These are phyloP conservation scores for Scutellaria minor DNA, from an alignment of 257 asterid genomes.

Conservation along the genomic window DNA sequence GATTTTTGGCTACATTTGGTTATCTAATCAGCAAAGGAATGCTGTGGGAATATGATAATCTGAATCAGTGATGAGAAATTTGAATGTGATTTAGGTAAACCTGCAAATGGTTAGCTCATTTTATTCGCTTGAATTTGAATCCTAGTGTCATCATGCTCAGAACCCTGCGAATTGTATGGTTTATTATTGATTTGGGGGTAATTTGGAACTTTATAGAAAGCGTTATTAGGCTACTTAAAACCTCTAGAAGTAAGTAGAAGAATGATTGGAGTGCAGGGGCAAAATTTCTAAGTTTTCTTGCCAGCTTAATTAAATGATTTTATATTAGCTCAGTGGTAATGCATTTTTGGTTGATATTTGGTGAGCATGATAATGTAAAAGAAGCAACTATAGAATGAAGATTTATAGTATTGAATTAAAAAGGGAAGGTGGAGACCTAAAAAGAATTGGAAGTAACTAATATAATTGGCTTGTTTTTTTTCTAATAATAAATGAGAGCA, in stretches of 20 bases:
- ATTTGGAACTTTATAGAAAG: not conserved
- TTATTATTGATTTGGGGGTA: not conserved
- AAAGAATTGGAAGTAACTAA: no score
- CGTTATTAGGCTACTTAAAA: not conserved
- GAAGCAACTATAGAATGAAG: constrained; percentile 6
- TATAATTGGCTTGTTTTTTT: no score
- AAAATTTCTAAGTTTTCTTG: not conserved
- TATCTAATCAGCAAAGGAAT: not conserved
- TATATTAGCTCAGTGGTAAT: not conserved
- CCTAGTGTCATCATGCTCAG: not conserved
- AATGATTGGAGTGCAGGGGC: not conserved
- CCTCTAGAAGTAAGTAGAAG: not conserved
- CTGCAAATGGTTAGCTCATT: not conserved
- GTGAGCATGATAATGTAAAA: not conserved
- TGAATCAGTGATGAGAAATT: not conserved
- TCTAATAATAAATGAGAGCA: no score
- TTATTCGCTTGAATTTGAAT: not conserved
- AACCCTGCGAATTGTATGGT: not conserved
- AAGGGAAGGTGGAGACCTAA: no score
- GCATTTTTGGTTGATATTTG: not conserved
- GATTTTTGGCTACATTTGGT: not conserved
- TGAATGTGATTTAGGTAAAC: not conserved
- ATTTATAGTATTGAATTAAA: not conserved
- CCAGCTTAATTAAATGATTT: not conserved
- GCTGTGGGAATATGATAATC: not conserved